Conservation (phyloP, 495 filamentous ascomycete species). For the Parathielavia appendiculata region DNA sequence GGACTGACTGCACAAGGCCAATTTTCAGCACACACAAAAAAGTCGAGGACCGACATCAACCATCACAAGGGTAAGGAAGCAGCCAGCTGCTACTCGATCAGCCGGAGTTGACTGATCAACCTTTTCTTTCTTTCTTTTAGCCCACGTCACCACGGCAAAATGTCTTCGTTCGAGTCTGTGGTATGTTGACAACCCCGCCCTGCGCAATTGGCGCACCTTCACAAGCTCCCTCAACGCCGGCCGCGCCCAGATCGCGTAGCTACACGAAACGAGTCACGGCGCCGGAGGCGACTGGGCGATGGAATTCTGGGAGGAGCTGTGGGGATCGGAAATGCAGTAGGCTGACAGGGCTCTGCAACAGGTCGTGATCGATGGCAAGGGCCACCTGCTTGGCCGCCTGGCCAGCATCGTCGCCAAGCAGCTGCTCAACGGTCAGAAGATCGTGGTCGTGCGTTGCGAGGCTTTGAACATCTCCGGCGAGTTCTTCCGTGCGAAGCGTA, state of each 20-base stretch:
- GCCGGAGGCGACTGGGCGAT: not conserved
- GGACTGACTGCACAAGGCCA: slow-evolving; percentile 31
- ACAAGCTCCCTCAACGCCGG: slow-evolving; percentile 1
- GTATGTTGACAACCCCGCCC: slow-evolving; percentile 57
- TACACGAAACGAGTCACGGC: slow-evolving; percentile 5
- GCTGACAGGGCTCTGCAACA: slow-evolving; percentile 37
- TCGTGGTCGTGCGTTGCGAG: slow-evolving; percentile 97
- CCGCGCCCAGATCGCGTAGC: slow-evolving; percentile 5
- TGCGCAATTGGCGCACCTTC: slow-evolving; percentile 7
- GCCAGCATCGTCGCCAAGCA: slow-evolving; percentile 99
- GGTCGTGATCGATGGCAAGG: slow-evolving; percentile 99
- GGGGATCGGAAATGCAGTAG: not conserved
- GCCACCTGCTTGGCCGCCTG: slow-evolving; percentile 97
- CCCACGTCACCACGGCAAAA: slow-evolving; percentile 56
- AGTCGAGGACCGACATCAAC: slow-evolving; percentile 35
- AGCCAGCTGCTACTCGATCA: slow-evolving; percentile 35
- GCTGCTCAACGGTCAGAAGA: slow-evolving; percentile 98
- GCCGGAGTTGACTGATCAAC: slow-evolving; percentile 35
- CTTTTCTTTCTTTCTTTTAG: slow-evolving; percentile 32
- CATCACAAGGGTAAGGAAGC: slow-evolving; percentile 37
- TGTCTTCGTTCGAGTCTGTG: slow-evolving; percentile 97
- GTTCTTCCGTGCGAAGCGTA: slow-evolving; percentile 99
- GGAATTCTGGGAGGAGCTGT: not conserved
- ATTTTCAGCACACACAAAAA: slow-evolving; percentile 39
- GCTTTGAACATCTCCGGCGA: slow-evolving; percentile 99